A percentile compares a stretch with the other conserved stretches of the same genome.
Evolutionary conservation across 371 early-diverging fungal genomes (phyloP).

Genomic region (Rhizopus microsporus): DNA sequence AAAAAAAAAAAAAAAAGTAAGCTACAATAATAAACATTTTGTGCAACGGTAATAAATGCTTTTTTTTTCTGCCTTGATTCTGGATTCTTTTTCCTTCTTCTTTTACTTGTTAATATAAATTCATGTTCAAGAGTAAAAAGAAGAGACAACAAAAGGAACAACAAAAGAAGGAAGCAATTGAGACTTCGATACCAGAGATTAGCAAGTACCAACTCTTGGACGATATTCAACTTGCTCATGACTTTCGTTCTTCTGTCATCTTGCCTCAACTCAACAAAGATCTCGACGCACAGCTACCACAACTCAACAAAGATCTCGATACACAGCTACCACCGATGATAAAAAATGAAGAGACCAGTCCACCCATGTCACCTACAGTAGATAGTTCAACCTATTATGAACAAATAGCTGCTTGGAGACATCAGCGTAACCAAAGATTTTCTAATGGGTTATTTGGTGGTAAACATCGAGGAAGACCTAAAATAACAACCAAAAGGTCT

Average conservation of each 20-base stretch:
- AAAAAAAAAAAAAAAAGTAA: background rate
- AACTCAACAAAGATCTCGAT: slow-evolving; percentile 11
- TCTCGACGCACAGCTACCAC: slow-evolving; percentile 18
- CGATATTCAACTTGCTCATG: slow-evolving; percentile 37
- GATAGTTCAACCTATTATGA: slow-evolving; percentile 28
- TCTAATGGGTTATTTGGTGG: slow-evolving; percentile 40
- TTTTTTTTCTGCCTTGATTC: background rate
- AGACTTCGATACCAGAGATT: background rate
- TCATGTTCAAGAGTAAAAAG: slow-evolving; percentile 26
- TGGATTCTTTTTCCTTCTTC: background rate
- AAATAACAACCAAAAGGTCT: slow-evolving; percentile 1
- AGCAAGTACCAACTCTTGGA: slow-evolving; percentile 28
- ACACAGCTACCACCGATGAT: background rate
- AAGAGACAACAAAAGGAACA: slow-evolving; percentile 18
- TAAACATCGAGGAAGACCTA: slow-evolving; percentile 33
- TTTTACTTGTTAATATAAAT: slow-evolving; percentile 8
- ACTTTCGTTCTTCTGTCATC: slow-evolving; percentile 52
- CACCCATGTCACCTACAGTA: background rate
- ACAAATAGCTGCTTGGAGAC: slow-evolving; percentile 36
- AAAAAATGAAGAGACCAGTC: background rate
- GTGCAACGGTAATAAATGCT: slow-evolving; percentile 4
- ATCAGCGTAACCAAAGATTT: slow-evolving; percentile 29
- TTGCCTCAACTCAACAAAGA: slow-evolving; percentile 36
- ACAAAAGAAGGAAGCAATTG: background rate
- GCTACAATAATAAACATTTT: background rate